Conservation (phyloP, 306 rosid species). For the Quercus suber region DNA sequence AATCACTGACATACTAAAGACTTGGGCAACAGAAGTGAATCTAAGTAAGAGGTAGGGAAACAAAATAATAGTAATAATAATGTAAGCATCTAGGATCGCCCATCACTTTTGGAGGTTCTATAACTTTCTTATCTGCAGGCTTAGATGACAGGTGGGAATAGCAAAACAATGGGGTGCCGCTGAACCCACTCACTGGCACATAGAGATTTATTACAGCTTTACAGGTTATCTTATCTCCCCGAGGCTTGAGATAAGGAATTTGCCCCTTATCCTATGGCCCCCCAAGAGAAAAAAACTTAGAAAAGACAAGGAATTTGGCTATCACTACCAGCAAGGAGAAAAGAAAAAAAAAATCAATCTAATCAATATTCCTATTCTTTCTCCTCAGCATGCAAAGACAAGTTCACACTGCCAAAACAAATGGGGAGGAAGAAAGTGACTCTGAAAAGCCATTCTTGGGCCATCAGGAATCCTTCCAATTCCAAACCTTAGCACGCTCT, state of each 20-base stretch:
- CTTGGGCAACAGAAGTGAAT: neutral
- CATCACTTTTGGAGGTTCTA: constrained; percentile 17
- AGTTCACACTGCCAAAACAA: constrained; percentile 30
- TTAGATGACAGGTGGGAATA: constrained; percentile 20
- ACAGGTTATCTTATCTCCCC: constrained; percentile 26
- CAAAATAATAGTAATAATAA: neutral
- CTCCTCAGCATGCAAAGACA: constrained; percentile 31
- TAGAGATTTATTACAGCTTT: neutral
- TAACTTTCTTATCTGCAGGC: constrained; percentile 13
- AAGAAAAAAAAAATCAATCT: neutral
- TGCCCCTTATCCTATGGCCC: neutral
- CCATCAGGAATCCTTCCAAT: constrained; percentile 19
- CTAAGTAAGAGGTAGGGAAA: neutral
- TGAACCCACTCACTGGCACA: neutral
- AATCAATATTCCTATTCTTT: constrained; percentile 45
- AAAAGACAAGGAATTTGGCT: constrained; percentile 40
- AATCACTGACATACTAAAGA: neutral
- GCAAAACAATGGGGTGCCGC: neutral
- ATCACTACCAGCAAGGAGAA: constrained; percentile 22
- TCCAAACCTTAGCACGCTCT: neutral
- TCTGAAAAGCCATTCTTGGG: constrained; percentile 19
- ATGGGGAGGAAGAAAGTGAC: neutral
- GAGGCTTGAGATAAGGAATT: constrained; percentile 46
- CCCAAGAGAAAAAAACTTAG: neutral
- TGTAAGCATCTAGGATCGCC: constrained; percentile 18